phyloP scores from a whole-genome alignment of 768 basidiomycete genomes.

The Cyathus striatus region DNA sequence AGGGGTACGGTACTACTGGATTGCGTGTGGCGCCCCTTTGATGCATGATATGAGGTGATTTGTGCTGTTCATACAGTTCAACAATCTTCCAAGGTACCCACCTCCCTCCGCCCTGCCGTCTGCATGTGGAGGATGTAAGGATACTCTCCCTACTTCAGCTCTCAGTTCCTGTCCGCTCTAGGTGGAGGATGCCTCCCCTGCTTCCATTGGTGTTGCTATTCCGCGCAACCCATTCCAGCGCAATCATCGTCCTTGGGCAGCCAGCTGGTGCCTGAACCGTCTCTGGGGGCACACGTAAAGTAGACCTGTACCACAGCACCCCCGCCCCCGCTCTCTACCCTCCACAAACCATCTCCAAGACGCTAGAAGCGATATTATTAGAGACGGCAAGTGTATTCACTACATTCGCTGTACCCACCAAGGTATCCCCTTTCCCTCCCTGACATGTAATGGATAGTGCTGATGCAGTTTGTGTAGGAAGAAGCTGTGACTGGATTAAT shows the following conservation, averaged over 20 bases:
- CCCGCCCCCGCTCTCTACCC: too few relatives aligned
- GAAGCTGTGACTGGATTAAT: constrained; percentile 64
- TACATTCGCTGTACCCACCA: constrained; percentile 47
- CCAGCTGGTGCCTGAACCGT: constrained; percentile 67
- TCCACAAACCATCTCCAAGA: constrained; percentile 25
- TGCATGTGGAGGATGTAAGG: constrained; percentile 36
- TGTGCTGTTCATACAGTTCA: too few relatives aligned
- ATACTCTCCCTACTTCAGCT: constrained; percentile 51
- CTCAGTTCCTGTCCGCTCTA: neutral
- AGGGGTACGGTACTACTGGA: too few relatives aligned
- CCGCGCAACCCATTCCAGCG: constrained; percentile 82
- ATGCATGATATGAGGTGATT: too few relatives aligned
- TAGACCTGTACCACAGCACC: constrained; percentile 48
- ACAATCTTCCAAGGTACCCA: too few relatives aligned
- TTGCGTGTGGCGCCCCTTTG: too few relatives aligned
- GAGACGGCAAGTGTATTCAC: constrained; percentile 73
- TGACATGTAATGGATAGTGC: neutral
- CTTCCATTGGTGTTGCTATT: constrained; percentile 72
- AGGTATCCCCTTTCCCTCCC: constrained; percentile 31
- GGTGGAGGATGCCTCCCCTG: constrained; percentile 43
- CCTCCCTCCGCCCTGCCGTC: too few relatives aligned
- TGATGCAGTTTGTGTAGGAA: constrained; percentile 34
- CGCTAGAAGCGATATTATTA: constrained; percentile 74
- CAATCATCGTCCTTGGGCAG: constrained; percentile 89
- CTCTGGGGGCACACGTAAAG: constrained; percentile 65